Conservation (phyloP, 148 eudicot species). For the Pouteria glomerata region DNA sequence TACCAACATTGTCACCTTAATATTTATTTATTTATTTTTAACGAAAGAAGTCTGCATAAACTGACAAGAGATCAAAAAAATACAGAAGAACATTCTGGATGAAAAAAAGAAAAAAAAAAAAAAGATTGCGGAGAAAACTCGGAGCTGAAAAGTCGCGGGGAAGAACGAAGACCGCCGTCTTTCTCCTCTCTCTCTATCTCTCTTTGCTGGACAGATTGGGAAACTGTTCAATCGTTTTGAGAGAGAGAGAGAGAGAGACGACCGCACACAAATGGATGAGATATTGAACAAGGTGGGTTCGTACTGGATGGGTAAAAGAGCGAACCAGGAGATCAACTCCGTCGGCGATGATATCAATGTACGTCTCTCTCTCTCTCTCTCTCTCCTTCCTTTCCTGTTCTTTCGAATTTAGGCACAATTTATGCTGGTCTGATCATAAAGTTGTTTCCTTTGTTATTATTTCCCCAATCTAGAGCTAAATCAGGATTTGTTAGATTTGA, state of each 20-base stretch:
- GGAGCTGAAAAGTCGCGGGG: slow-evolving; percentile 5
- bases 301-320: slow-evolving; percentile 67
- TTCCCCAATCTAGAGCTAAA: neutral
- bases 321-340: slow-evolving; percentile 72
- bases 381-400: neutral
- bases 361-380: slow-evolving; percentile 2
- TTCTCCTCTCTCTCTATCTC: neutral
- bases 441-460: neutral
- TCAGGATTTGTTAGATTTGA: neutral
- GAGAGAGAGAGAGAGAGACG: neutral
- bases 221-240: neutral
- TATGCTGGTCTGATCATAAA: neutral
- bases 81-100: too few species aligned
- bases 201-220: neutral
- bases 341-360: slow-evolving; percentile 73
- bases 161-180: neutral
- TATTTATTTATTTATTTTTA: too few species aligned
- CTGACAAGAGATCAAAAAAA: too few species aligned
- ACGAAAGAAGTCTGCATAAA: too few species aligned
- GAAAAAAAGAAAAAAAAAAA: too few species aligned
- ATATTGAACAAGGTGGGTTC: slow-evolving; percentile 77
- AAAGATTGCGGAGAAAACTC: too few species aligned
- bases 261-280: slow-evolving; percentile 48
- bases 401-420: neutral
- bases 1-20: too few species aligned